Evolutionary conservation across 2,329 filamentous ascomycete species (phyloP).

Genomic region (Shiraia sp.): DNA sequence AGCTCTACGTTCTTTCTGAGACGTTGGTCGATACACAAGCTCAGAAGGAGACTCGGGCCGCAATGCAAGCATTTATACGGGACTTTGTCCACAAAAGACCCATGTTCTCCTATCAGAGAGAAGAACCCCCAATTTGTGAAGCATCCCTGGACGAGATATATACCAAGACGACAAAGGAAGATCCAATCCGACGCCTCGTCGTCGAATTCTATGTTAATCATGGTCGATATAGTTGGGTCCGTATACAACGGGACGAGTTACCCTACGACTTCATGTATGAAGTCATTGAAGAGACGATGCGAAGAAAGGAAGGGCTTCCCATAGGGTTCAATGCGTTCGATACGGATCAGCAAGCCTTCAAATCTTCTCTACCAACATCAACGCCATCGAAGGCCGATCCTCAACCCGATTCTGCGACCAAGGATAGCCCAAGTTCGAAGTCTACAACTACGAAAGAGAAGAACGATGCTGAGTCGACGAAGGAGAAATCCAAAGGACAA

Average conservation of each 20-base stretch:
- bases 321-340: too few relatives aligned
- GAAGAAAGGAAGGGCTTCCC: neutral
- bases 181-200: slow-evolving; percentile 1
- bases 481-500: too few relatives aligned
- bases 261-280: neutral
- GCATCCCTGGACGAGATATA: neutral
- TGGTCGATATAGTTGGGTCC: neutral
- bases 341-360: too few relatives aligned
- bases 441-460: too few relatives aligned
- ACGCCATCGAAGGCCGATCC: too few relatives aligned
- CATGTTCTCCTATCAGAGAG: neutral
- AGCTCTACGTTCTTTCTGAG: slow-evolving; percentile 13
- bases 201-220: slow-evolving; percentile 5
- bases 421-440: too few relatives aligned
- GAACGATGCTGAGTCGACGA: too few relatives aligned
- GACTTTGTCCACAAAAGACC: neutral
- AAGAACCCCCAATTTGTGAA: neutral
- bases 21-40: slow-evolving; percentile 9
- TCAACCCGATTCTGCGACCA: too few relatives aligned
- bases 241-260: neutral
- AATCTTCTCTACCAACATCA: too few relatives aligned
- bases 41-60: slow-evolving; percentile 6
- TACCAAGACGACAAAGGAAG: neutral
- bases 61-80: neutral
- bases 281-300: neutral